Percentiles rank a stretch among this genome's conserved stretches.
Evolutionary conservation across 2,329 filamentous ascomycete genomes (phyloP).

Genomic region (Curvularia eragrostidis): DNA sequence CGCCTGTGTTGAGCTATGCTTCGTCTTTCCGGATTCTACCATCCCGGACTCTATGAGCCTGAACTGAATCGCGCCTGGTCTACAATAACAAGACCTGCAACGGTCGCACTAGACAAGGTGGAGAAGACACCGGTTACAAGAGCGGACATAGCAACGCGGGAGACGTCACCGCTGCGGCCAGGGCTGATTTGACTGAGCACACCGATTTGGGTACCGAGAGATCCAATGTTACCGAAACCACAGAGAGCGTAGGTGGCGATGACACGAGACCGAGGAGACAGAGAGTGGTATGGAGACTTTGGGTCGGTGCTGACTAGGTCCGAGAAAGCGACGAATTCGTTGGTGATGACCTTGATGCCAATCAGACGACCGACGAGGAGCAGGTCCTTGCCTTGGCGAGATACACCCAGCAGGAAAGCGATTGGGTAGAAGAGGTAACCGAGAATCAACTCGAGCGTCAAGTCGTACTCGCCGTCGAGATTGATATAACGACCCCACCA

Average conservation of each 20-base stretch:
- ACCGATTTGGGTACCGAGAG: slow-evolving; percentile 87
- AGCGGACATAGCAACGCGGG: slow-evolving; percentile 76
- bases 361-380: slow-evolving; percentile 79
- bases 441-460: slow-evolving; percentile 77
- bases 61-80: slow-evolving; percentile 40
- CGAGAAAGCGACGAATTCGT: slow-evolving; percentile 79
- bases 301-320: slow-evolving; percentile 57
- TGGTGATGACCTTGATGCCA: slow-evolving; percentile 83
- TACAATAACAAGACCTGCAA: slow-evolving; percentile 63
- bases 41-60: slow-evolving; percentile 22
- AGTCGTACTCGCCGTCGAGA: slow-evolving; percentile 68
- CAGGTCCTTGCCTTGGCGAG: slow-evolving; percentile 64
- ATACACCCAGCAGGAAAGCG: slow-evolving; percentile 81
- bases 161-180: slow-evolving; percentile 74
- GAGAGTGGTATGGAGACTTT: slow-evolving; percentile 59
- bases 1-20: slow-evolving; percentile 4
- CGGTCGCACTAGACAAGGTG: slow-evolving; percentile 75
- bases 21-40: neutral
- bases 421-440: slow-evolving; percentile 81
- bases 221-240: slow-evolving; percentile 79
- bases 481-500: slow-evolving; percentile 86
- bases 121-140: slow-evolving; percentile 78
- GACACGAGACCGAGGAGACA: slow-evolving; percentile 74
- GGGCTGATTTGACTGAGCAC: slow-evolving; percentile 84
- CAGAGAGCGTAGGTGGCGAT: slow-evolving; percentile 89